Conservation (phyloP, 805 yeast genomes). For the Wickerhamomyces hampshirensis region DNA sequence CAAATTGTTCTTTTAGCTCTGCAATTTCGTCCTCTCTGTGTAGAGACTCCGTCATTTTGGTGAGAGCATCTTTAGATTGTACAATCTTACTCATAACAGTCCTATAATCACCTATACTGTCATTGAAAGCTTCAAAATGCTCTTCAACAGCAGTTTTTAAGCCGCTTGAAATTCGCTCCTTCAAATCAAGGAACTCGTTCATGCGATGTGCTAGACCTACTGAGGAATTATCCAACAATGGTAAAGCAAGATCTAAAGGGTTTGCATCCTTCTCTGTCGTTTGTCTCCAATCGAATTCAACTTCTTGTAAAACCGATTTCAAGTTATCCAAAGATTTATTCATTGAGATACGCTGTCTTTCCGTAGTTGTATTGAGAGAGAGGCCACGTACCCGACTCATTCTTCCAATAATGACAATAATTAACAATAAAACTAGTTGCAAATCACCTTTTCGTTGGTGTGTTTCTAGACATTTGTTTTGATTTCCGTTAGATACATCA, state of each 20-base stretch:
- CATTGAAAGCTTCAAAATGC: constrained; percentile 80
- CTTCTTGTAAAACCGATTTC: constrained; percentile 22
- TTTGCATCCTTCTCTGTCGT: constrained; percentile 54
- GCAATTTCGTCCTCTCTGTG: constrained; percentile 1
- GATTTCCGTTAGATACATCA: no score
- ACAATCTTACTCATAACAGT: constrained; percentile 58
- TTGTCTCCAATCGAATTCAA: constrained; percentile 44
- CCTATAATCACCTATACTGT: constrained; percentile 80
- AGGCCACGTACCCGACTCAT: no score
- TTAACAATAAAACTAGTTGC: no score
- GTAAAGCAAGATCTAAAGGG: constrained; percentile 80
- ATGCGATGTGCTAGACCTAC: constrained; percentile 82
- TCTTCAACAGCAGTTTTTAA: constrained; percentile 71
- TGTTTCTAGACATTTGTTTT: no score
- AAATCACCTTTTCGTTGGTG: no score
- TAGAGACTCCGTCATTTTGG: constrained; percentile 43
- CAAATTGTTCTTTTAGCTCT: constrained; percentile 4
- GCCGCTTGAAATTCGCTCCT: constrained; percentile 49
- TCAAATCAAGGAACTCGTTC: constrained; percentile 60
- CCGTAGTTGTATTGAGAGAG: no score
- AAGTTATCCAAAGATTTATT: constrained; percentile 16
- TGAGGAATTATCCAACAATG: constrained; percentile 78
- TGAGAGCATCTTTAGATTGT: constrained; percentile 58
- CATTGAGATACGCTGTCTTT: constrained; percentile 5
- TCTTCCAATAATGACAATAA: no score